Evolutionary conservation across 345 rosid genomes (phyloP).

Genomic region (Lenwebbia sp.): DNA sequence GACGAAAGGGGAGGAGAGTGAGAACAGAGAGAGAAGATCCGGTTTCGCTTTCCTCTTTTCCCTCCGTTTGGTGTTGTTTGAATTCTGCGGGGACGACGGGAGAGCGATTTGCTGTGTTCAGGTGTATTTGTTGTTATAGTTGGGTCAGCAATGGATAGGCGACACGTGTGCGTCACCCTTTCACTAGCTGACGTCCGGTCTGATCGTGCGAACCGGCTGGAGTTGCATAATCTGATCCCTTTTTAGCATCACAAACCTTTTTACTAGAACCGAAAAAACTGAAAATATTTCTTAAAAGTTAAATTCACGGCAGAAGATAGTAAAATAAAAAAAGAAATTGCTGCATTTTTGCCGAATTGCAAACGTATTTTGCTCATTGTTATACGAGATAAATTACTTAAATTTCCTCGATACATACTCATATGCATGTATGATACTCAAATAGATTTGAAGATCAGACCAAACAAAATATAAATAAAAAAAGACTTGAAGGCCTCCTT

Average conservation of each 20-base stretch:
- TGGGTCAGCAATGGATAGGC: not conserved
- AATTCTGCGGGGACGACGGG: not conserved
- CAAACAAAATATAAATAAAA: not conserved
- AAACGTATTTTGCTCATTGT: not conserved
- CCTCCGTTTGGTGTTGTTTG: not conserved
- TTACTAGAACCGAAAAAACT: too few species aligned
- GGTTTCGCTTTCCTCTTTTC: not conserved
- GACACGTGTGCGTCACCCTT: not conserved
- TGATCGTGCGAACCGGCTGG: not conserved
- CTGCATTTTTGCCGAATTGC: not conserved
- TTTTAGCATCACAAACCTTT: too few species aligned
- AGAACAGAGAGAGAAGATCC: not conserved
- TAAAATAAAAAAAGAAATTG: too few species aligned
- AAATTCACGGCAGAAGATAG: too few species aligned
- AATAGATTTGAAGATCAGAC: not conserved
- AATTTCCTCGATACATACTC: not conserved
- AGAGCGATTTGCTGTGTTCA: not conserved
- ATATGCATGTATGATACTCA: not conserved
- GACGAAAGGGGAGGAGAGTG: not conserved
- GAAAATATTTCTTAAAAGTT: too few species aligned
- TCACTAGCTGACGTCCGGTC: not conserved
- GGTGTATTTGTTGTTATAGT: not conserved
- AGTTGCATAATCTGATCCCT: not conserved
- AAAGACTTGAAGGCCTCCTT: not conserved
- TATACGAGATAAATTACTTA: not conserved